Evolutionary conservation across 2,329 filamentous ascomycete species (phyloP).

Genomic region (Xylaria sp.): DNA sequence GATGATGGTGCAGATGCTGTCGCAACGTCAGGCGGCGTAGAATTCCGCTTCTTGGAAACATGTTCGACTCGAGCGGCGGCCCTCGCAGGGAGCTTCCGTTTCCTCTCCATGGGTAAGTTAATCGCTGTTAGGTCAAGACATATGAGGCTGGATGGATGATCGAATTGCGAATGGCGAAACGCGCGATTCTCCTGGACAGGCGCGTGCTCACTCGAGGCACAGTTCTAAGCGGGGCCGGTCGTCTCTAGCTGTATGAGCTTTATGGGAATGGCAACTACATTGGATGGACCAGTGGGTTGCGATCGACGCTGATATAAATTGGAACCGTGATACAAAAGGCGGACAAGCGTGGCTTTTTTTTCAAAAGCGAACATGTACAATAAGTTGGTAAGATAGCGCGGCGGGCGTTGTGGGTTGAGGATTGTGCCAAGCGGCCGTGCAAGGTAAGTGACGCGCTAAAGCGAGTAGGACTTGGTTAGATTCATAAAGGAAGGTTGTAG

Average conservation of each 20-base stretch:
- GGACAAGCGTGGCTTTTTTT: neutral
- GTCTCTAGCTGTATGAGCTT: neutral
- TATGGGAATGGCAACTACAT: neutral
- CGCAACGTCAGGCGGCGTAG: constrained; percentile 64
- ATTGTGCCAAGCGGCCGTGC: constrained; percentile 3
- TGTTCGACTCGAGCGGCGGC: constrained; percentile 69
- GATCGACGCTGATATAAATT: neutral
- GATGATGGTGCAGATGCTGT: constrained; percentile 55
- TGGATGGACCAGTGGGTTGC: neutral
- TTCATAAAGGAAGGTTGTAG: neutral
- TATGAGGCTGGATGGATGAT: constrained; percentile 13
- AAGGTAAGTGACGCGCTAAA: constrained; percentile 5
- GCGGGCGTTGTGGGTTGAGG: neutral
- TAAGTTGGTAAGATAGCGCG: neutral
- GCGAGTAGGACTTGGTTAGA: neutral
- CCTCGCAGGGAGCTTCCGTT: constrained; percentile 72
- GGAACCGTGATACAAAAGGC: neutral
- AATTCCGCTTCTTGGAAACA: constrained; percentile 67
- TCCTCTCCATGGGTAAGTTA: constrained; percentile 66
- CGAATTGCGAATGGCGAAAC: neutral
- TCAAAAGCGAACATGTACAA: neutral
- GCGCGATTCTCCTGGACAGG: neutral
- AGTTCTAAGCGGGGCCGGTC: neutral
- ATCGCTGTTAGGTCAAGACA: constrained; percentile 24
- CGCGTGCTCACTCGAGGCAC: constrained; percentile 1